Evolutionary conservation across 208 protist genomes (phyloP), one percentile per base, ranked within the genome.

Genomic region (Trypanosoma grayi): DNA sequence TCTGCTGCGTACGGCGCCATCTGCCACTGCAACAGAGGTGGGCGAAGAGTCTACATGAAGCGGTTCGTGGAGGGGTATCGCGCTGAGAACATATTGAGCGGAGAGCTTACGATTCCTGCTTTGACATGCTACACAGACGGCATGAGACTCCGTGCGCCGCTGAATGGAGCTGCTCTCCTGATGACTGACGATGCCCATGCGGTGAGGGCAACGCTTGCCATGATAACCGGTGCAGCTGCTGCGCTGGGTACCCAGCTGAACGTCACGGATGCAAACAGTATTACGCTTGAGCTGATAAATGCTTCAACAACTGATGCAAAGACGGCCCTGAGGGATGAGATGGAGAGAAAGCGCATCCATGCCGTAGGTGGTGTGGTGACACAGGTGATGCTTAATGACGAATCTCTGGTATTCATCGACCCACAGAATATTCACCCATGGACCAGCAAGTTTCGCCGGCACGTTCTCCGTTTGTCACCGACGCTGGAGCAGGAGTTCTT

Each of bases 401-500:
- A 27, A 54, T 54, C 7, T 54, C 6, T n/a, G n/a, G 8, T 22
- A 3, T 60, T 68, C 33, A 52, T 68, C 13, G 62, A 68, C 41
- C 62, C 62, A 3, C 20, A 53, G 24, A 20, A 16, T 0, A 25
- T 54, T 0, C 1, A 43, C n/a, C 62, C 62, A 22, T 40, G 39
- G 34, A 18, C 53, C 43, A 43, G 48, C 22, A 57, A 11, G 8
- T 54, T 52, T 31, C 52, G 9, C 6, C 5, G 13, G 43, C 4
- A 66, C 2, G 41, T 73, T 13, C 37, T 67, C 16, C 27, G 39
- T 14, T 44, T 74, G 2, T 56, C 50, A 14, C 51, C 66, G 8
- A 73, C 66, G 14, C 16, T 73, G 33, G 66, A 73, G 48, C 66
- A 66, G 43, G 40, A 73, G 34, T 25, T 73, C 18, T 56, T 60